phyloP scores from a whole-genome alignment of 108 stramenopile species.

The Nannochloropsis gaditana region DNA sequence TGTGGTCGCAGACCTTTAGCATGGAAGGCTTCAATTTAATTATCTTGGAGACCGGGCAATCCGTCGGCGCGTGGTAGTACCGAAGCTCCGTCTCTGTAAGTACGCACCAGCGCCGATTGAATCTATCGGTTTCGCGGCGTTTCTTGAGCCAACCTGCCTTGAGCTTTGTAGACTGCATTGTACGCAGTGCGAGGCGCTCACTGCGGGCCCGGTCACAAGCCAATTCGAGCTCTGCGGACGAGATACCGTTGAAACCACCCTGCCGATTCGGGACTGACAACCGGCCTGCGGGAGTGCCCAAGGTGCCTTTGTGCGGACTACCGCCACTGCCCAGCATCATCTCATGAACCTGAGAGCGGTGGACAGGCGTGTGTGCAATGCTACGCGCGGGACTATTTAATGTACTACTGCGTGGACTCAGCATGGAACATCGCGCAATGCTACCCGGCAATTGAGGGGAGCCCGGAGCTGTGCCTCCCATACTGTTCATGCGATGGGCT shows the following conservation, averaged over 20 bases:
- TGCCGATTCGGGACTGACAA: not conserved
- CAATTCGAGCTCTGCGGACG: not conserved
- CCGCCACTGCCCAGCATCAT: not conserved
- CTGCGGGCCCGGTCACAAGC: not conserved
- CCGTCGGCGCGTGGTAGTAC: slow-evolving; percentile 44
- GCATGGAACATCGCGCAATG: not conserved
- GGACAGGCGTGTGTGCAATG: not conserved
- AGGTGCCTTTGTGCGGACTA: not conserved
- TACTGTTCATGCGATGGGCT: not conserved
- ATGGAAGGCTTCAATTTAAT: slow-evolving; percentile 30
- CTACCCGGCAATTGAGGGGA: not conserved
- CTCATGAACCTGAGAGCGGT: not conserved
- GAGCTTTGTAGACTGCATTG: not conserved
- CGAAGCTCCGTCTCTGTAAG: slow-evolving; percentile 28
- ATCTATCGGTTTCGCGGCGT: slow-evolving; percentile 42
- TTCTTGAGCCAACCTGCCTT: slow-evolving; percentile 27
- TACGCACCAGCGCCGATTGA: slow-evolving; percentile 49
- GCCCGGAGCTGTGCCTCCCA: not conserved
- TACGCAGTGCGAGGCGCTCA: not conserved
- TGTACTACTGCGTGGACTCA: not conserved
- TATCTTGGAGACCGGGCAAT: slow-evolving; percentile 34
- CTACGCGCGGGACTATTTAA: not conserved
- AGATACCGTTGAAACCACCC: not conserved
- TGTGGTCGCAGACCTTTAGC: slow-evolving; percentile 40
- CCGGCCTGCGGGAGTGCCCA: not conserved